These are phyloP conservation scores for Cordyceps fumosorosea DNA, from an alignment of 2,329 filamentous ascomycete genomes.

Conservation along the genomic window DNA sequence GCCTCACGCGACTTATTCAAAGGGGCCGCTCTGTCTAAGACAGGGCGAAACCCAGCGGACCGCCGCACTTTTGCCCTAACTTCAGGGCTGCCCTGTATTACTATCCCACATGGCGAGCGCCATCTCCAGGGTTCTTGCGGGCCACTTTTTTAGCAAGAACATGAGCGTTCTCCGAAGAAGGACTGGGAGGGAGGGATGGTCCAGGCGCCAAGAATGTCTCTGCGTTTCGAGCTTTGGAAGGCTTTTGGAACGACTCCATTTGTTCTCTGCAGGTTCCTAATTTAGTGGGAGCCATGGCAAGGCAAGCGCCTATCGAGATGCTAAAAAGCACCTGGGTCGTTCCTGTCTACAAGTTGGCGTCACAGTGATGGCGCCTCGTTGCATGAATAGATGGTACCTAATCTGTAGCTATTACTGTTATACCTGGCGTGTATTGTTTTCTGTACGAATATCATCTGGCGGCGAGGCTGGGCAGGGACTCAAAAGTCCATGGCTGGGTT, in stretches of 20 bases:
- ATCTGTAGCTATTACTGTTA: no score
- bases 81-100: no score
- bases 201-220: no score
- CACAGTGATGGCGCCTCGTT: no score
- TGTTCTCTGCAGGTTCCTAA: constrained; percentile 13
- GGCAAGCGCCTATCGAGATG: neutral
- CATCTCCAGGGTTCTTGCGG: neutral
- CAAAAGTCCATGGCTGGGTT: no score
- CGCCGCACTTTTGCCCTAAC: neutral
- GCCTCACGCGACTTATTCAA: neutral
- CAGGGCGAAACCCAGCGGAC: neutral
- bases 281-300: neutral
- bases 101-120: neutral
- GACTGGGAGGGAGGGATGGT: no score
- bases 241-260: constrained; percentile 14
- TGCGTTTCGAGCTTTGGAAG: neutral
- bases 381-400: no score
- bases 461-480: no score
- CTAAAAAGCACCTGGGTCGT: neutral
- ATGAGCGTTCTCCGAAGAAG: no score
- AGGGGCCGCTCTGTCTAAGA: neutral
- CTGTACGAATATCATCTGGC: no score
- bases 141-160: neutral
- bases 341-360: no score
- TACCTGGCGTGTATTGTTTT: no score